Conservation (phyloP, 352 stramenopile genomes). For the Phytophthora crassamura region DNA sequence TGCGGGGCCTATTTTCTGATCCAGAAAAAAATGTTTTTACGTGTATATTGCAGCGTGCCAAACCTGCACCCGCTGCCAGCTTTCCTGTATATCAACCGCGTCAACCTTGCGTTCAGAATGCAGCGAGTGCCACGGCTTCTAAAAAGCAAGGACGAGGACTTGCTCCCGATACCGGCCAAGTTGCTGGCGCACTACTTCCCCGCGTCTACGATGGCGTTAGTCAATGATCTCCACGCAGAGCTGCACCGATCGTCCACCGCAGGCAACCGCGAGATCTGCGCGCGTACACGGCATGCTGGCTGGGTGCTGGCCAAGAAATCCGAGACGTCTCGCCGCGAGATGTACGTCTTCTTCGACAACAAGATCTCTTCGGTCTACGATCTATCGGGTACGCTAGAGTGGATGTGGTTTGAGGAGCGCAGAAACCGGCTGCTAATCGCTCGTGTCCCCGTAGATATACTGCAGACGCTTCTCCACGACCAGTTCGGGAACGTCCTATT, state of each 20-base stretch:
- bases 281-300: constrained; percentile 61
- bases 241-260: constrained; percentile 37
- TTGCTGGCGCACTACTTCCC: constrained; percentile 62
- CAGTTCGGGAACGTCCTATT: constrained; percentile 69
- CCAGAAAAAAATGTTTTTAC: constrained; percentile 9
- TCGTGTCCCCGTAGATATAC: constrained; percentile 47
- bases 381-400: constrained; percentile 47
- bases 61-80: constrained; percentile 35
- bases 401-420: background rate
- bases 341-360: constrained; percentile 70
- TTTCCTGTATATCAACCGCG: constrained; percentile 67
- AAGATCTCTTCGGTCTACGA: constrained; percentile 65
- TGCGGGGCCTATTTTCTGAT: background rate
- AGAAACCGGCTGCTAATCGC: background rate
- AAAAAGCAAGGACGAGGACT: constrained; percentile 53
- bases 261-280: constrained; percentile 55
- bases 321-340: constrained; percentile 49
- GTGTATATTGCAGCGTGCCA: constrained; percentile 23
- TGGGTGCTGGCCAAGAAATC: constrained; percentile 68
- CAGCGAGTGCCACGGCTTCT: constrained; percentile 61
- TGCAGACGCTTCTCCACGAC: constrained; percentile 50
- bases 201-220: constrained; percentile 35
- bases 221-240: constrained; percentile 52
- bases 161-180: constrained; percentile 53
- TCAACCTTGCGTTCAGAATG: constrained; percentile 59